Evolutionary conservation across 306 rosid species (phyloP), one percentile per base, ranked within the genome.

Genomic region (Dalbergia cultrata): DNA sequence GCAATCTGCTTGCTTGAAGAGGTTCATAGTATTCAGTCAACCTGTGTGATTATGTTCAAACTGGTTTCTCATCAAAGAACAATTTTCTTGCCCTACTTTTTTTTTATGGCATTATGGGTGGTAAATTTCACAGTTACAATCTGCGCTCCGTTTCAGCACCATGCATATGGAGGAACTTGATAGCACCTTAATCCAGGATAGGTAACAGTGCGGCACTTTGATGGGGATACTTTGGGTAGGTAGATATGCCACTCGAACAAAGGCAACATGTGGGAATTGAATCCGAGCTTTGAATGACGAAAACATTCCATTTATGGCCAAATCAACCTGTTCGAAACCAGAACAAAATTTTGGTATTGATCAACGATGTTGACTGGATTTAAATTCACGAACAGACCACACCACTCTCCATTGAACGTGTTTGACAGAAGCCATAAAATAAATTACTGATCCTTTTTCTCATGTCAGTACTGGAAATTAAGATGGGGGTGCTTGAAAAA

Each of bases 21-120:
- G 78, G 60, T 56, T 56, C 72, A 67, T 17, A 67, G 74, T 61
- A 74, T 61, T 68, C 44, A 31, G 52, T 12, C 70, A 62, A 80
- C 66, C 16, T 63, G 74, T 79, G 56, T n/a, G 67, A 63, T 67
- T 68, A 62, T 82, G 45, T 12, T 47, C 13, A 37, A 76, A 50
- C 70, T 18, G 21, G 41, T 65, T 76, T 5, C 47, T 33, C 26
- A 47, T 37, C 56, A n/a, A 10, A 13, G 37, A 76, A 76, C 33
- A 47, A 3, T 65, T 65, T 2, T 64, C 70, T 67, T 67, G n/a
- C 18, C 60, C 14, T 52, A 14, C 11, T 18, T 41, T 43, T 67
- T 41, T 41, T 4, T 43, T 17, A 41, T 53, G 54, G 18, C 72
- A 67, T 37, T 37, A 41, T 67, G 10, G 35, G 70, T 34, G n/a